These are phyloP conservation scores for Neonectria neomacrospora DNA, from an alignment of 2,329 filamentous ascomycete genomes.

Conservation along the genomic window DNA sequence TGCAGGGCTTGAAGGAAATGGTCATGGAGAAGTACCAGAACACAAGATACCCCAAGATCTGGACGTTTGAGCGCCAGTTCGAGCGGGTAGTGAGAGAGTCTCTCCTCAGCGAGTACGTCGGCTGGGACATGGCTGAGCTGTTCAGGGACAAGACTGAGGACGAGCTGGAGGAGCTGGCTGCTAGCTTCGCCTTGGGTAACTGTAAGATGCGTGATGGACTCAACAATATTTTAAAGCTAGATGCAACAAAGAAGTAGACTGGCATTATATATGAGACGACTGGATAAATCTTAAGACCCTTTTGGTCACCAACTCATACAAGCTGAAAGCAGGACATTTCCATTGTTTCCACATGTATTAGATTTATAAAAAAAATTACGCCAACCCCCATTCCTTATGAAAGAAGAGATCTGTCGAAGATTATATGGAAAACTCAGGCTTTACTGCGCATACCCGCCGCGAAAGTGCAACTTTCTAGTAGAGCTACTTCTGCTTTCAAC, in stretches of 20 bases:
- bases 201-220: slow-evolving; percentile 62
- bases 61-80: slow-evolving; percentile 63
- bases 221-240: slow-evolving; percentile 59
- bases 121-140: slow-evolving; percentile 65
- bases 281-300: background rate
- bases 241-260: slow-evolving; percentile 12
- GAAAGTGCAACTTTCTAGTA: slow-evolving; percentile 28
- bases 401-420: background rate
- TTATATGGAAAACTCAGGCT: background rate
- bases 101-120: slow-evolving; percentile 60
- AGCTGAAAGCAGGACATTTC: too few relatives aligned
- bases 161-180: slow-evolving; percentile 65
- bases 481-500: slow-evolving; percentile 33
- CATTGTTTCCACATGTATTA: too few relatives aligned
- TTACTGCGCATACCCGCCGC: background rate
- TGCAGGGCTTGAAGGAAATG: slow-evolving; percentile 55
- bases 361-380: background rate
- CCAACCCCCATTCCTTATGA: background rate
- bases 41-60: slow-evolving; percentile 59
- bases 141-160: slow-evolving; percentile 62
- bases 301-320: background rate
- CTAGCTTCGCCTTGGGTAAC: slow-evolving; percentile 63
- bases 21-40: slow-evolving; percentile 55
- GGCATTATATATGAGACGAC: too few relatives aligned
- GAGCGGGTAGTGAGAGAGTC: slow-evolving; percentile 55